Percentiles rank a stretch among this genome's conserved stretches.
Evolutionary conservation across 2,329 filamentous ascomycete species (phyloP).

Genomic region (Arthrobotrys sphaeroides): DNA sequence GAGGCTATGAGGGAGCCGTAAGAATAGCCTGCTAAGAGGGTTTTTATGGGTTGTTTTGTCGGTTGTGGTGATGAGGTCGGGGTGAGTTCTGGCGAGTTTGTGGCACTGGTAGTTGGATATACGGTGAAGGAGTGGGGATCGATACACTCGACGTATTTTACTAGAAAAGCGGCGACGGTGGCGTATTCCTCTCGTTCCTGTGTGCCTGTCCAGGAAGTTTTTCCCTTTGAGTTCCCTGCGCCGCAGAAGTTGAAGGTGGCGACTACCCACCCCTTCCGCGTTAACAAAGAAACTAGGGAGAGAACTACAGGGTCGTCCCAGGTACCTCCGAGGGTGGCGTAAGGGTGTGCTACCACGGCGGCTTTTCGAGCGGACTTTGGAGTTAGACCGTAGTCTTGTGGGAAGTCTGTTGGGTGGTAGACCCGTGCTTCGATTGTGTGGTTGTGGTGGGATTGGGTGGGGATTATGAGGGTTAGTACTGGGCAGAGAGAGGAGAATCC

Average conservation of each 20-base stretch:
- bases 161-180: slow-evolving; percentile 81
- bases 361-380: slow-evolving; percentile 60
- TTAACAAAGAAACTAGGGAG: slow-evolving; percentile 71
- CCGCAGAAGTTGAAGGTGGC: slow-evolving; percentile 92
- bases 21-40: slow-evolving; percentile 82
- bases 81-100: slow-evolving; percentile 12
- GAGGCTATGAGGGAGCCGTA: slow-evolving; percentile 86
- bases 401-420: slow-evolving; percentile 71
- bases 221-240: slow-evolving; percentile 76
- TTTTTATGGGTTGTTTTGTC: slow-evolving; percentile 46
- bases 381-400: slow-evolving; percentile 58
- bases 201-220: slow-evolving; percentile 86
- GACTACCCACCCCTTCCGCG: slow-evolving; percentile 78
- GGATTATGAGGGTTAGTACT: slow-evolving; percentile 66
- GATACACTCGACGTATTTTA: slow-evolving; percentile 70
- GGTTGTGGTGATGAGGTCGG: background rate
- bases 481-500: slow-evolving; percentile 30
- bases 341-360: slow-evolving; percentile 85
- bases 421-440: slow-evolving; percentile 81
- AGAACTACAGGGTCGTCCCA: slow-evolving; percentile 84
- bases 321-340: slow-evolving; percentile 84
- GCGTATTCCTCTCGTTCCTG: slow-evolving; percentile 84
- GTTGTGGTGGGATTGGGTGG: slow-evolving; percentile 81
- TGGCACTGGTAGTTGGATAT: background rate
- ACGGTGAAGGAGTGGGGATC: slow-evolving; percentile 26